Evolutionary conservation across 805 yeast species (phyloP), one percentile per base, ranked within the genome.

Genomic region (Ogataea zsoltii): DNA sequence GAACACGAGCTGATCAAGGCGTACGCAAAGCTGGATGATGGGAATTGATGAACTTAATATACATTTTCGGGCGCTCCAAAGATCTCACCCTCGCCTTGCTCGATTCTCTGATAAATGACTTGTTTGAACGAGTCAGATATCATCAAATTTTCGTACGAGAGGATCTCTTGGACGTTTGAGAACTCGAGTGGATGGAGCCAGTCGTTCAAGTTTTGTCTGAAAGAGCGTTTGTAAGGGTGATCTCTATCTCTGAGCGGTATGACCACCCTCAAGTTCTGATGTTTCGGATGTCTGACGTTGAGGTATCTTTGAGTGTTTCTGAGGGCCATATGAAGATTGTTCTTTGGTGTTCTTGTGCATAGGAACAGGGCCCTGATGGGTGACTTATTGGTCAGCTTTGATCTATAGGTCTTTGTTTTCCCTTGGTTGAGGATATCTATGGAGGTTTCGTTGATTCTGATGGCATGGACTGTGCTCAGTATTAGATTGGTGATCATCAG

Each of bases 1-100:
- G 91, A 87, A 61, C 77, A 79, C 47, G 89, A 83, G 51, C 72
- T 90, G 49, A 79, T 86, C 15, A 72, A 77, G 2, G 77, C 75
- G 47, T 87, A 85, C 59, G 73, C 83, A 12, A 47, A 33, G 26
- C 33, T 46, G 41, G 14, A 33, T 12, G 34, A 35, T 21, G 14
- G 15, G 28, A 28, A 14, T 26, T 17, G 25, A 12, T 15, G 4
- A 14, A 11, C 32, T 30, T 21, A 30, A 7, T 38, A 32, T 29
- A 3, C 17, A 2, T 49, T 39, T 12, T 31, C 5, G 3, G 30
- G 9, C 2, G 58, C 41, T 3, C 67, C 67, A 43, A 63, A 63
- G 1, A 58, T 41, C 7, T 31, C 17, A 9, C 55, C 63, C 4
- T 69, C 64, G 2, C 65, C 66, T 1, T 45, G 19, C 4, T 46